Evolutionary conservation across 345 rosid species (phyloP), one percentile per base, ranked within the genome.

Genomic region (Eucalyptus sp.): DNA sequence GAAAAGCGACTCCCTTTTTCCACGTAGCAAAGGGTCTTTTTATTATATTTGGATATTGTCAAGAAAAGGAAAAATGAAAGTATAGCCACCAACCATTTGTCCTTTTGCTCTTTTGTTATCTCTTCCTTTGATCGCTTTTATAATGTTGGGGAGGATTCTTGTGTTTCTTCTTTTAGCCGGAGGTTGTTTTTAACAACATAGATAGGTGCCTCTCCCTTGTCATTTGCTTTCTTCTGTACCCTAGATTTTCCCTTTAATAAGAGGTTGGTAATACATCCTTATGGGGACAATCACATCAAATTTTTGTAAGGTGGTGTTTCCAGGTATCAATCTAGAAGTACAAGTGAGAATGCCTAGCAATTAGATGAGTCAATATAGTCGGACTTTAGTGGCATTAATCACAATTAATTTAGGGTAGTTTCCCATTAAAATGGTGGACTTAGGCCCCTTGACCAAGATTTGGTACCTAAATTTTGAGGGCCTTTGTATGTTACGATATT

Each of bases 231-330:
- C 27, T 76, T 41, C 27, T 41, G 27, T 41, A 41, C 27, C 43
- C 48, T 3, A 37, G 41, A 20, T 41, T 76, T 41, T 1, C 15
- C 83, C 83, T 81, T 84, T 87, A 86, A 87, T 87, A 88, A 50
- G 20, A 62, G 88, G 88, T 90, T 86, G 92, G 90, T 90, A 37
- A 50, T 31, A 50, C 90, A 89, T 81, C 89, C 80, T 85, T 86
- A 22, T 49, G 79, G 48, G 29, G 83, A 76, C 43, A 76, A 76
- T 76, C 83, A 3, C 83, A 76, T 76, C 83, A 76, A 76, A 14
- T 5, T 76, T 76, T 76, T 76, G 83, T 37, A 43, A 16, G 86
- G 89, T 50, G 50, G 89, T 37, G 83, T 44, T 20, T 37, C 15
- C 12, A 37, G 83, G 46, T 20, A 76, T 76, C 83, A 37, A 37